Conservation (phyloP, 177 flowering plant species). For the Vitis hybrid region DNA sequence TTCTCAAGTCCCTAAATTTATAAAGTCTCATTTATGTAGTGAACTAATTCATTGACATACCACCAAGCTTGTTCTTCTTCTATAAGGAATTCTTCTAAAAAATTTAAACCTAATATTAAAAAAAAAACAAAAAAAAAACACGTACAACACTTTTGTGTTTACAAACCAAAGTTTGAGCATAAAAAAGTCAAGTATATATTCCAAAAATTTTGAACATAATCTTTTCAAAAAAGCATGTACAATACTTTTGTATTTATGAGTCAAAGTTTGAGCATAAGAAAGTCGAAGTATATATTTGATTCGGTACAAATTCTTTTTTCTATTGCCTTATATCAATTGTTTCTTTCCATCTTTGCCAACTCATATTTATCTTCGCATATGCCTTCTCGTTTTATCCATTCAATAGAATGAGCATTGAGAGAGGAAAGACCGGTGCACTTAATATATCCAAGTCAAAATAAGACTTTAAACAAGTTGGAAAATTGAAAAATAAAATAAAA, state of each 20-base stretch:
- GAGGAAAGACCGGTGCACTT: too few species aligned
- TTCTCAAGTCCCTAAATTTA: slow-evolving; percentile 4
- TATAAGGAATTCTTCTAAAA: not conserved
- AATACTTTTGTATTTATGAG: not conserved
- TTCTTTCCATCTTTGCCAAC: too few species aligned
- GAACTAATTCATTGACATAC: slow-evolving; percentile 5
- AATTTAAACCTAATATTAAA: not conserved
- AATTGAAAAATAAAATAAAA: too few species aligned
- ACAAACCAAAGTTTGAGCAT: slow-evolving; percentile 4
- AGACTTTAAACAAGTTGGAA: too few species aligned
- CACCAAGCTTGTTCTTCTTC: not conserved
- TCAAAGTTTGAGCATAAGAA: not conserved
- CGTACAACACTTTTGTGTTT: slow-evolving; percentile 12
- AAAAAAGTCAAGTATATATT: too few species aligned
- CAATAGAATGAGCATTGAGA: too few species aligned
- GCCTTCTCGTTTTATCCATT: too few species aligned
- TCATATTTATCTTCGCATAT: too few species aligned
- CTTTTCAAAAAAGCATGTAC: slow-evolving; percentile 14
- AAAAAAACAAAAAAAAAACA: slow-evolving; percentile 8
- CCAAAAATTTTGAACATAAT: slow-evolving; percentile 7
- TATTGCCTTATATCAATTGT: too few species aligned
- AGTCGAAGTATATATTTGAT: too few species aligned
- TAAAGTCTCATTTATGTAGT: slow-evolving; percentile 2
- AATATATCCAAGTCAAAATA: too few species aligned
- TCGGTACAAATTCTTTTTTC: too few species aligned